Evolutionary conservation across 345 rosid genomes (phyloP).

Genomic region (Passiflora organensis): DNA sequence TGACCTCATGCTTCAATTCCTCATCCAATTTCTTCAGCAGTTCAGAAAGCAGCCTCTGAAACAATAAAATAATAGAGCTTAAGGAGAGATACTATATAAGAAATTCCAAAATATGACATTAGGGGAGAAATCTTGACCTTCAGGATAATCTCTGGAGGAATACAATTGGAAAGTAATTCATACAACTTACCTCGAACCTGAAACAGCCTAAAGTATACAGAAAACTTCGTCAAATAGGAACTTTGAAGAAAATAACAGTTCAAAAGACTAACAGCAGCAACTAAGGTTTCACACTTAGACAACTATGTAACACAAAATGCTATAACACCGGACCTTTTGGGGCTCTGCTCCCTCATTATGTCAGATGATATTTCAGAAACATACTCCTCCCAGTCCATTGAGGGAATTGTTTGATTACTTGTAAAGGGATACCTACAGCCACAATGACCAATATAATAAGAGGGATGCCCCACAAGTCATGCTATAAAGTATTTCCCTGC

Average conservation of each 20-base stretch:
- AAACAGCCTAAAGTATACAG: slow-evolving; percentile 54
- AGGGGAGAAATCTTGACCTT: slow-evolving; percentile 42
- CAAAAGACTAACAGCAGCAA: background rate
- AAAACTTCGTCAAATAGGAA: slow-evolving; percentile 12
- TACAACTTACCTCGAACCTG: slow-evolving; percentile 89
- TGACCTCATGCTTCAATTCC: slow-evolving; percentile 84
- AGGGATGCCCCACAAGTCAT: slow-evolving; percentile 7
- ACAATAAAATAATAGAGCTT: slow-evolving; percentile 11
- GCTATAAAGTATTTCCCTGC: slow-evolving; percentile 3
- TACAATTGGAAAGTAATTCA: slow-evolving; percentile 76
- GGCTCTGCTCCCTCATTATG: slow-evolving; percentile 94
- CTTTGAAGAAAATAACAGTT: background rate
- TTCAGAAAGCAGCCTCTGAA: slow-evolving; percentile 74
- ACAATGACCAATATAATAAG: slow-evolving; percentile 1
- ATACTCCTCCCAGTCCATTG: slow-evolving; percentile 98
- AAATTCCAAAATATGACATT: background rate
- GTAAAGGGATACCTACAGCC: slow-evolving; percentile 65
- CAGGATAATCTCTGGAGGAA: slow-evolving; percentile 79
- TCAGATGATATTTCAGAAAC: slow-evolving; percentile 79
- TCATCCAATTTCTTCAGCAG: slow-evolving; percentile 82
- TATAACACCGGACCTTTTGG: slow-evolving; percentile 49
- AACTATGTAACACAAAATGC: slow-evolving; percentile 1
- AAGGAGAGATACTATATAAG: background rate
- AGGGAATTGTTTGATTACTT: slow-evolving; percentile 65
- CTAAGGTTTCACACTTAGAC: background rate